Percentiles rank a stretch among this genome's conserved stretches.
These are phyloP conservation scores for Fragaria nilgerrensis DNA, from an alignment of 306 rosid species.

Conservation along the genomic window DNA sequence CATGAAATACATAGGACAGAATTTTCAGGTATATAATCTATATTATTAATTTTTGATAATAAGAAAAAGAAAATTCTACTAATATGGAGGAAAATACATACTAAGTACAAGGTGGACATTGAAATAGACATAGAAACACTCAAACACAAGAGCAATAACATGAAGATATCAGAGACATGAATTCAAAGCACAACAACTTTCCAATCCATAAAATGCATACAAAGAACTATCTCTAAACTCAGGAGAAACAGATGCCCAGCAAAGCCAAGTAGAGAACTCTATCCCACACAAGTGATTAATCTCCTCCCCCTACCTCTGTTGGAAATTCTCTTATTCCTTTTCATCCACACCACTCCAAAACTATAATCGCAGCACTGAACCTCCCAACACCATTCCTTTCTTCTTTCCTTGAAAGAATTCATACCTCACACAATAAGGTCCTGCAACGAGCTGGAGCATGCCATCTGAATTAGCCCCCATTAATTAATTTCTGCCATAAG, in stretches of 20 bases:
- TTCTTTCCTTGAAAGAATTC: not conserved
- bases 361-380: not conserved
- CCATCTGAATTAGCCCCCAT: not conserved
- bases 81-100: not conserved
- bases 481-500: not conserved
- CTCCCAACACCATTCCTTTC: not conserved
- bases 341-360: not conserved
- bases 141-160: not conserved
- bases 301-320: not conserved
- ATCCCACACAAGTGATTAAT: not conserved
- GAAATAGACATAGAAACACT: not conserved
- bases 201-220: not conserved
- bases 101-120: not conserved
- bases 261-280: not conserved
- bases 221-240: not conserved
- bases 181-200: not conserved
- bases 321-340: not conserved
- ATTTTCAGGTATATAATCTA: not conserved
- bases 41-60: not conserved
- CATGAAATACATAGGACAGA: not conserved
- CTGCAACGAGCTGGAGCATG: not conserved
- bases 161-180: not conserved
- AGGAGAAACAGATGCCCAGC: not conserved
- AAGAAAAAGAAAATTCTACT: not conserved
- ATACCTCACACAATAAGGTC: not conserved